These are phyloP conservation scores for Colletotrichum eremochloae DNA, from an alignment of 2,329 filamentous ascomycete species.

Conservation along the genomic window DNA sequence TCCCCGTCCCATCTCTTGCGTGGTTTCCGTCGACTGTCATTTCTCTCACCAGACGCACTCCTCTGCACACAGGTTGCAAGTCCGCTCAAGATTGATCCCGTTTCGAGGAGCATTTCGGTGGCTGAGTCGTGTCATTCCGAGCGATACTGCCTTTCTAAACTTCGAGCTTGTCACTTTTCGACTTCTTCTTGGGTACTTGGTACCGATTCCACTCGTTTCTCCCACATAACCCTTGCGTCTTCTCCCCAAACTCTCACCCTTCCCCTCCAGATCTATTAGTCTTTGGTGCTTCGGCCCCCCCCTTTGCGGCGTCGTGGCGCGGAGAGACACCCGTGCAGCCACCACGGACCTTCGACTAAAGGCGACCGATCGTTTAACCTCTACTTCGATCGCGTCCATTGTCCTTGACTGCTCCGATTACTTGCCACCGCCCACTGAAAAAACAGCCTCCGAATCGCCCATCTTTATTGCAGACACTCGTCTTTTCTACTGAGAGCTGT, in stretches of 20 bases:
- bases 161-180: slow-evolving; percentile 8
- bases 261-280: slow-evolving; percentile 22
- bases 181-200: slow-evolving; percentile 57
- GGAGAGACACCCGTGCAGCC: slow-evolving; percentile 32
- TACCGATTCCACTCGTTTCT: slow-evolving; percentile 68
- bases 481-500: neutral
- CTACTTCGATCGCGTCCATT: slow-evolving; percentile 15
- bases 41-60: neutral
- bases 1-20: slow-evolving; percentile 26
- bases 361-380: slow-evolving; percentile 31
- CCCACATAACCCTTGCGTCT: slow-evolving; percentile 23
- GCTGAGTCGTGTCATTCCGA: slow-evolving; percentile 29
- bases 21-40: neutral
- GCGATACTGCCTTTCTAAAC: slow-evolving; percentile 4
- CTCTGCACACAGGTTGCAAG: slow-evolving; percentile 5
- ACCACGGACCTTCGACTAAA: slow-evolving; percentile 34
- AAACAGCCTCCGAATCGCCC: neutral
- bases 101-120: slow-evolving; percentile 25
- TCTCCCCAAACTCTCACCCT: neutral
- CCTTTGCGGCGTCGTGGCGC: slow-evolving; percentile 36
- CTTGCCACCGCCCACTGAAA: slow-evolving; percentile 25
- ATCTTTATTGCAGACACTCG: neutral
- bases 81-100: slow-evolving; percentile 21
- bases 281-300: slow-evolving; percentile 1
- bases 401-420: slow-evolving; percentile 16